phyloP scores from a whole-genome alignment of 1,284 basidiomycete species.

The Golubevia pallescens region DNA sequence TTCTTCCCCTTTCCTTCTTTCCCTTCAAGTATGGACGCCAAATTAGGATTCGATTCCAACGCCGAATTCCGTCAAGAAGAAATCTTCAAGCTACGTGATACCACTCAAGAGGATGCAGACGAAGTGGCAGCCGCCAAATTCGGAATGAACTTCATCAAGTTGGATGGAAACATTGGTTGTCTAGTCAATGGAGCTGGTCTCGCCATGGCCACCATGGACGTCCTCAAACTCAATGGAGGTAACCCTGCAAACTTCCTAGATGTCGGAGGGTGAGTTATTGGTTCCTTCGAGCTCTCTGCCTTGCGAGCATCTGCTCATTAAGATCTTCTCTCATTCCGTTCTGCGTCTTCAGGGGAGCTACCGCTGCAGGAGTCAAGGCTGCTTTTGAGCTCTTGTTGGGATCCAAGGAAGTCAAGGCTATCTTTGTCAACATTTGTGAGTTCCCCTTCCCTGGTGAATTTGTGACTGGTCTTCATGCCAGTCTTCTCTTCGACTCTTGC shows the following conservation, averaged over 20 bases:
- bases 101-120: conserved; percentile 57
- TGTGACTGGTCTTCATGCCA: no score
- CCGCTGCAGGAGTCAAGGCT: conserved; percentile 58
- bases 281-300: no score
- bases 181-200: conserved; percentile 64
- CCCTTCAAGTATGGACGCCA: conserved; percentile 55
- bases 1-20: neutral
- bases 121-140: conserved; percentile 62
- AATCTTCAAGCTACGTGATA: conserved; percentile 54
- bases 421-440: conserved; percentile 63
- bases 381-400: conserved; percentile 57
- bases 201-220: conserved; percentile 64
- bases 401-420: conserved; percentile 51
- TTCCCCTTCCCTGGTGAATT: neutral
- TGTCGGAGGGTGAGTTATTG: conserved; percentile 25
- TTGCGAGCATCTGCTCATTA: no score
- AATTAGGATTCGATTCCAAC: conserved; percentile 63
- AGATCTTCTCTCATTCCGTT: no score
- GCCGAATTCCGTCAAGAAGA: conserved; percentile 62
- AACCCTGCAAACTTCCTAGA: conserved; percentile 64
- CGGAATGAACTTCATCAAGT: conserved; percentile 64
- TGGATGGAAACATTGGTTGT: conserved; percentile 64
- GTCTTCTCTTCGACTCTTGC: neutral
- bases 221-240: conserved; percentile 42
- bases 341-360: conserved; percentile 54